Evolutionary conservation across 768 basidiomycete genomes (phyloP).

Genomic region (Pleurotus giganteus): DNA sequence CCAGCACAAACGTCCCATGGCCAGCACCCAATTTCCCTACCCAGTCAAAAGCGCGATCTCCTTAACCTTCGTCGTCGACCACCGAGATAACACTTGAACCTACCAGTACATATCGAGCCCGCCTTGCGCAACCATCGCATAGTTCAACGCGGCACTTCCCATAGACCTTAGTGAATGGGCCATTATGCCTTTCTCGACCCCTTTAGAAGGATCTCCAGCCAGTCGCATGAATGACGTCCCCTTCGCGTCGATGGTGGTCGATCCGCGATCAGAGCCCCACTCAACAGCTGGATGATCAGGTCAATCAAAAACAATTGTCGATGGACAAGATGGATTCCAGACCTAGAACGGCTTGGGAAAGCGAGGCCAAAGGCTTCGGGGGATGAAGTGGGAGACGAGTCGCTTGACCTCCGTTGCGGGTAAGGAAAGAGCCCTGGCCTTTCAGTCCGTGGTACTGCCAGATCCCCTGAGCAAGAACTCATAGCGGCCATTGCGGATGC

Average conservation of each 20-base stretch:
- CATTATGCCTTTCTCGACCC: conserved; percentile 76
- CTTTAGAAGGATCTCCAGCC: conserved; percentile 64
- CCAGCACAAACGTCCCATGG: conserved; percentile 94
- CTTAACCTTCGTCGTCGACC: neutral
- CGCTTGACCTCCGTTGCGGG: conserved; percentile 41
- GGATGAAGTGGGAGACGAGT: conserved; percentile 63
- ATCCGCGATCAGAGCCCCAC: conserved; percentile 81
- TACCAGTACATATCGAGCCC: conserved; percentile 87
- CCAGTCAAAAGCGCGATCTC: neutral
- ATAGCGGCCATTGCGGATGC: neutral
- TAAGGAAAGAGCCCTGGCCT: conserved; percentile 79
- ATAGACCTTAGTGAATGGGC: conserved; percentile 79
- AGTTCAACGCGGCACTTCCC: conserved; percentile 85
- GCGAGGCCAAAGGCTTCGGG: conserved; percentile 61
- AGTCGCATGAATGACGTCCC: conserved; percentile 68
- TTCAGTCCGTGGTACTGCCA: conserved; percentile 72
- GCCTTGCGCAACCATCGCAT: conserved; percentile 83
- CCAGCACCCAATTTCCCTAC: conserved; percentile 78
- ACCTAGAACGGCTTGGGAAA: conserved; percentile 75
- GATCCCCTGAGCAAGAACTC: neutral
- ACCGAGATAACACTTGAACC: conserved; percentile 19
- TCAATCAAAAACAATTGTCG: neutral
- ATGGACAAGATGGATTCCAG: neutral
- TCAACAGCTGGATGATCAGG: conserved; percentile 57
- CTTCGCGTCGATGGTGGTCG: conserved; percentile 54